Evolutionary conservation across 768 basidiomycete genomes (phyloP).

Genomic region (Amanita phalloides): DNA sequence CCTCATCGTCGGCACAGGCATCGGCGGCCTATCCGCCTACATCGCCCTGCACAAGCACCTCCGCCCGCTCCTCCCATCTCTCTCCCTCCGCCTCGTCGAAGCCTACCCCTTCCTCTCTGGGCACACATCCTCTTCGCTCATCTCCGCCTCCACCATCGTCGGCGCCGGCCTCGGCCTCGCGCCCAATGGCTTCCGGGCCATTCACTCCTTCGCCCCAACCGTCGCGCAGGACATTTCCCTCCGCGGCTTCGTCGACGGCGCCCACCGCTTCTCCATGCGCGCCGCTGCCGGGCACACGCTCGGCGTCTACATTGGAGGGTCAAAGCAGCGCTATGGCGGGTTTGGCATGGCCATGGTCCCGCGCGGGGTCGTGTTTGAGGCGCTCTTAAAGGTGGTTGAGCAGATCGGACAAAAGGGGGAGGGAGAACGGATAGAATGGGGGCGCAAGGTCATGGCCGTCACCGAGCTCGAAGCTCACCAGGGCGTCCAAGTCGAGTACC

Average conservation of each 20-base stretch:
- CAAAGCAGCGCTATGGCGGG: not conserved
- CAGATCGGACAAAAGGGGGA: not conserved
- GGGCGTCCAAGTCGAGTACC: constrained; percentile 1
- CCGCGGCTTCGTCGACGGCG: not conserved
- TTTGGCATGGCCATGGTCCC: constrained; percentile 2
- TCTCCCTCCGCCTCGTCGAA: constrained; percentile 3
- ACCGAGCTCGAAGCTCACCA: not conserved
- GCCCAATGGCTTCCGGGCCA: constrained; percentile 1
- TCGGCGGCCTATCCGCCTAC: constrained; percentile 5
- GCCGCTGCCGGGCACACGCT: not conserved
- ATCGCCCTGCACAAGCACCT: constrained; percentile 1
- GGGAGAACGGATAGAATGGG: not conserved
- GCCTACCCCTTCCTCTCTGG: not conserved
- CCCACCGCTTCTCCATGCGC: not conserved
- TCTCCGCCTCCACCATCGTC: constrained; percentile 1
- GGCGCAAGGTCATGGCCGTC: constrained; percentile 1
- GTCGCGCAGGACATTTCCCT: not conserved
- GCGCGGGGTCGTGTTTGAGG: constrained; percentile 4
- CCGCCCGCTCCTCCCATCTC: not conserved
- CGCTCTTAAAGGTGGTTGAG: not conserved
- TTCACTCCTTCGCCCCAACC: not conserved
- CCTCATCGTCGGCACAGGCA: constrained; percentile 4
- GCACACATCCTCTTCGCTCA: not conserved
- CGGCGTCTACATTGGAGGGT: not conserved
- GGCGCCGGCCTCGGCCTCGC: constrained; percentile 2